phyloP scores from a whole-genome alignment of 148 eudicot species.

The Drosera capensis region DNA sequence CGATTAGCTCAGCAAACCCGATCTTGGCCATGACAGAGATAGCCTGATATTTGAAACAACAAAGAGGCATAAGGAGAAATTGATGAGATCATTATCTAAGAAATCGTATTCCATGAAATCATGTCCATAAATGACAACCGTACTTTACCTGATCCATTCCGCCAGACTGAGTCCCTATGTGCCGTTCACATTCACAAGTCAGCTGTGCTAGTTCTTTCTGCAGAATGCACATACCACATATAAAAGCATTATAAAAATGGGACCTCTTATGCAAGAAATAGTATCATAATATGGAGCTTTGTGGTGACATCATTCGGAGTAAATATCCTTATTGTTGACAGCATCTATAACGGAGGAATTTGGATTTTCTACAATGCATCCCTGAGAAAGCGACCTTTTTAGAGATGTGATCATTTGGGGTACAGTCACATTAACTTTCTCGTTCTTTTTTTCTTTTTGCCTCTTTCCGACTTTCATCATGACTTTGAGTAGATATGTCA shows the following conservation, averaged over 20 bases:
- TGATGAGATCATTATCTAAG: neutral
- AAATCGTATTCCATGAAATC: neutral
- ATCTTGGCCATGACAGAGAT: slow-evolving; percentile 86
- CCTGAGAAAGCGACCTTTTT: too few relatives aligned
- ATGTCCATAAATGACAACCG: neutral
- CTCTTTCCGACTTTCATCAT: too few relatives aligned
- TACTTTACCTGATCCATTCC: slow-evolving; percentile 88
- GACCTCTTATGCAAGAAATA: neutral
- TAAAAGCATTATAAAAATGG: slow-evolving; percentile 4
- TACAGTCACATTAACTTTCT: too few relatives aligned
- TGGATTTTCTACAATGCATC: too few relatives aligned
- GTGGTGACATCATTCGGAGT: too few relatives aligned
- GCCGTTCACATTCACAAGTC: slow-evolving; percentile 87
- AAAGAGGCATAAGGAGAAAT: slow-evolving; percentile 1
- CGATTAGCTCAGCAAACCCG: slow-evolving; percentile 85
- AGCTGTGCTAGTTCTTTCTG: slow-evolving; percentile 97
- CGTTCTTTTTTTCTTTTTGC: too few relatives aligned
- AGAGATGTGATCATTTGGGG: too few relatives aligned
- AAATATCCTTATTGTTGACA: too few relatives aligned
- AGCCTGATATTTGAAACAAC: slow-evolving; percentile 33
- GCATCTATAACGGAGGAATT: too few relatives aligned
- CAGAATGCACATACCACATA: slow-evolving; percentile 5
- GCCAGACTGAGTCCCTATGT: slow-evolving; percentile 96
- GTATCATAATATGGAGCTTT: too few relatives aligned
- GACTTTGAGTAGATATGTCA: too few relatives aligned